phyloP scores from a whole-genome alignment of 208 protist species.

The Porcisia hertigi region DNA sequence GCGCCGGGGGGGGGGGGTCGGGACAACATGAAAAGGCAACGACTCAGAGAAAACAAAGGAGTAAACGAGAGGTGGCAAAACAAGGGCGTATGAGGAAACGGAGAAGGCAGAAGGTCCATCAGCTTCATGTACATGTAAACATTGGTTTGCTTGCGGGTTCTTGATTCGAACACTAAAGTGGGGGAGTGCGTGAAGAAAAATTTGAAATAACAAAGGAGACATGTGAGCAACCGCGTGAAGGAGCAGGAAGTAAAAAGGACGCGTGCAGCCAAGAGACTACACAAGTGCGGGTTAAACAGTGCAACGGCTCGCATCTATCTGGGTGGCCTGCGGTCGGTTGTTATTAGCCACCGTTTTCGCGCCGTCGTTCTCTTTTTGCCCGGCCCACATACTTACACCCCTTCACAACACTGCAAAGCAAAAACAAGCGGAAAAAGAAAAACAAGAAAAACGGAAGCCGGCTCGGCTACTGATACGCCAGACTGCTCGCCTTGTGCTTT shows the following conservation, averaged over 20 bases:
- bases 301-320: neutral
- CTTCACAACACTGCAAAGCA: neutral
- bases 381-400: neutral
- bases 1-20: neutral
- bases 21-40: neutral
- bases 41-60: neutral
- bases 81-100: constrained; percentile 8
- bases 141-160: neutral
- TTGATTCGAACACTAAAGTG: neutral
- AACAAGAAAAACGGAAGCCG: neutral
- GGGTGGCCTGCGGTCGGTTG: neutral
- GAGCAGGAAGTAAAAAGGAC: neutral
- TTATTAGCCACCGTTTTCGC: no score
- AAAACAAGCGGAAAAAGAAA: neutral
- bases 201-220: neutral
- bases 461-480: constrained; percentile 26
- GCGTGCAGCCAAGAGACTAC: neutral
- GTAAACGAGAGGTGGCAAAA: neutral
- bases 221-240: neutral
- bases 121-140: constrained; percentile 21
- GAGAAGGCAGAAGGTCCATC: constrained; percentile 6
- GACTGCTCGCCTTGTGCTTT: constrained; percentile 45
- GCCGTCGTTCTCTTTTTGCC: neutral
- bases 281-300: neutral
- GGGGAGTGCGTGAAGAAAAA: no score